Conservation (phyloP, 257 asterid species). For the Fraxinus quadrangulata region DNA sequence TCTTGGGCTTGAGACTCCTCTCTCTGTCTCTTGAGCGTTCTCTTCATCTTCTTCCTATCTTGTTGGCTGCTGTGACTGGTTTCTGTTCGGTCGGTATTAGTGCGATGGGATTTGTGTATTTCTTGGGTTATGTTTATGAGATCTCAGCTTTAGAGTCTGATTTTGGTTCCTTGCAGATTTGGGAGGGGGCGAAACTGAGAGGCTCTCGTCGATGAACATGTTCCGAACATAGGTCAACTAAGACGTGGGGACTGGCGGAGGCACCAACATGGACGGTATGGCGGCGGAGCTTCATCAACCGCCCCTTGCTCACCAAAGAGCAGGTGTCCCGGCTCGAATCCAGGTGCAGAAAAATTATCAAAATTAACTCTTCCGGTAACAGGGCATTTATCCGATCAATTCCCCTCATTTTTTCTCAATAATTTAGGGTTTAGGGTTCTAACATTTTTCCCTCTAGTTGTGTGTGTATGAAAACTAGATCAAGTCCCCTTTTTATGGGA, state of each 20-base stretch:
- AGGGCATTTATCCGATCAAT: constrained; percentile 55
- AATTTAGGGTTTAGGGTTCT: neutral
- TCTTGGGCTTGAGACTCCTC: too few relatives aligned
- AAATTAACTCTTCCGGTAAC: constrained; percentile 65
- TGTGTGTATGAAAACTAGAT: neutral
- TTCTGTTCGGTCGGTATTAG: too few relatives aligned
- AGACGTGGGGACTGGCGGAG: constrained; percentile 56
- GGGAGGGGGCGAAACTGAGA: constrained; percentile 48
- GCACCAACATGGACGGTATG: constrained; percentile 70
- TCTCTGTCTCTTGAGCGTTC: too few relatives aligned
- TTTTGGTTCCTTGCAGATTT: too few relatives aligned
- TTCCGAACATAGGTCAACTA: constrained; percentile 41
- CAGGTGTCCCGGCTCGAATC: constrained; percentile 66
- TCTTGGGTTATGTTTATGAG: too few relatives aligned
- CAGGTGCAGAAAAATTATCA: constrained; percentile 55
- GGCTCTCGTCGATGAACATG: constrained; percentile 61
- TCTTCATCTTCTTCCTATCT: too few relatives aligned
- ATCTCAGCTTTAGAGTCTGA: too few relatives aligned
- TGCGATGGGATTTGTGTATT: too few relatives aligned
- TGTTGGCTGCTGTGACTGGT: too few relatives aligned
- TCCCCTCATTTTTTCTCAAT: constrained; percentile 48
- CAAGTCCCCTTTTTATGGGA: neutral
- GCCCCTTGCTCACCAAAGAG: constrained; percentile 77
- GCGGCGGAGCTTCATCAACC: constrained; percentile 81
- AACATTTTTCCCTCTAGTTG: neutral